A percentile compares a stretch with the other conserved stretches of the same genome.
These are phyloP conservation scores for Rhizopogon vesiculosus DNA, from an alignment of 768 basidiomycete genomes.

Conservation along the genomic window DNA sequence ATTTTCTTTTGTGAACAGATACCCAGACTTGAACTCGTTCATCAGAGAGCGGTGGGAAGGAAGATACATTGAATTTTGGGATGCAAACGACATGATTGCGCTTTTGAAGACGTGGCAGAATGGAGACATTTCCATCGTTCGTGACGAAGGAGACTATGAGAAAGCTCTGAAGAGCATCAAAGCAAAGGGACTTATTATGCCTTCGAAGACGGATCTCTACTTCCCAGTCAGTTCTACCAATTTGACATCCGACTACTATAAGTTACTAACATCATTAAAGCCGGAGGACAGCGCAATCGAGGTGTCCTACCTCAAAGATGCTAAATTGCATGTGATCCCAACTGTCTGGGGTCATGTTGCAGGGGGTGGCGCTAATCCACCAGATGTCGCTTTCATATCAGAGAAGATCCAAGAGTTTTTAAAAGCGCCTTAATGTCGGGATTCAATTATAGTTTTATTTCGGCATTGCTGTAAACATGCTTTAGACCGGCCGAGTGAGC, in stretches of 20 bases:
- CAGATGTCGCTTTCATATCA: conserved; percentile 38
- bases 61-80: conserved; percentile 40
- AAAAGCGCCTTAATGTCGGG: conserved; percentile 15
- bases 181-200: conserved; percentile 54
- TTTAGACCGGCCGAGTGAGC: too few species aligned
- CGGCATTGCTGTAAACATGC: too few species aligned
- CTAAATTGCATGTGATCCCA: conserved; percentile 47
- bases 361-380: conserved; percentile 38
- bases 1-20: conserved; percentile 27
- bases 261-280: conserved; percentile 20
- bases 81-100: conserved; percentile 51
- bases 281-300: conserved; percentile 55
- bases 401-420: conserved; percentile 39
- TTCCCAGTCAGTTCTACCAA: conserved; percentile 40
- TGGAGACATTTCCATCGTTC: conserved; percentile 46
- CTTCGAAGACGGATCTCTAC: conserved; percentile 55
- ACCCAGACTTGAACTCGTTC: conserved; percentile 44
- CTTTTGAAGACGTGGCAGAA: conserved; percentile 47
- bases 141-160: conserved; percentile 40
- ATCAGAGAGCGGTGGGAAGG: conserved; percentile 49
- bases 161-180: conserved; percentile 39
- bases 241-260: background rate
- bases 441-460: background rate
- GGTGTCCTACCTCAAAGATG: conserved; percentile 35
- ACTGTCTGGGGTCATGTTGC: conserved; percentile 57